These are phyloP conservation scores for Leccinum fibrillosum DNA, from an alignment of 768 basidiomycete species.

Conservation along the genomic window DNA sequence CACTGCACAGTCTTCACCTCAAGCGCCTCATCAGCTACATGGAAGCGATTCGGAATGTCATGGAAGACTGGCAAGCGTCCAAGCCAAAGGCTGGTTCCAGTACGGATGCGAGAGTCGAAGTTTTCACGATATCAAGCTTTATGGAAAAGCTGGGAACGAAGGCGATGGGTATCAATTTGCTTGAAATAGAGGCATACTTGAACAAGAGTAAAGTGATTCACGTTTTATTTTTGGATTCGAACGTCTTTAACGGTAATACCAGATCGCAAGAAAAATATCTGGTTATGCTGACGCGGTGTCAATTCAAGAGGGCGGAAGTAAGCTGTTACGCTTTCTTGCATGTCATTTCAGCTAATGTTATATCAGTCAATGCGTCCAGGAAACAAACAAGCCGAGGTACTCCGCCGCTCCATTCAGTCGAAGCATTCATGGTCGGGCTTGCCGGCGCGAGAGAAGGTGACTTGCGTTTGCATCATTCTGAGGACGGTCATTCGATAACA, in stretches of 20 bases:
- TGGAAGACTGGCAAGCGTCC: constrained; percentile 45
- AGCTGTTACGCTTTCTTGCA: neutral
- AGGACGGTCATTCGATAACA: neutral
- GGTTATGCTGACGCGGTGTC: constrained; percentile 70
- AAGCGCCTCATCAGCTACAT: constrained; percentile 76
- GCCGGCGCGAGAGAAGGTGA: constrained; percentile 73
- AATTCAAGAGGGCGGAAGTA: constrained; percentile 37
- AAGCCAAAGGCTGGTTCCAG: constrained; percentile 16
- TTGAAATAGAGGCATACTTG: constrained; percentile 81
- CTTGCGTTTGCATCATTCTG: neutral
- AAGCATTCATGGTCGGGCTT: constrained; percentile 76
- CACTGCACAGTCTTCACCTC: constrained; percentile 72
- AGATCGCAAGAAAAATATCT: constrained; percentile 81
- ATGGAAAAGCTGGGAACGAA: constrained; percentile 63
- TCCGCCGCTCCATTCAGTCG: constrained; percentile 77
- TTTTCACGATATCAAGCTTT: constrained; percentile 68
- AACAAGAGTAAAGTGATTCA: constrained; percentile 81
- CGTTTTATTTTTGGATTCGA: neutral
- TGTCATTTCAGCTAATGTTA: neutral
- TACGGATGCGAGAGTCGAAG: constrained; percentile 40
- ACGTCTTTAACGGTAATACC: neutral
- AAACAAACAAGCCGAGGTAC: constrained; percentile 39
- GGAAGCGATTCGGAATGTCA: constrained; percentile 60
- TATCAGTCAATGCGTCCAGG: constrained; percentile 6
- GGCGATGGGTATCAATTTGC: constrained; percentile 72